A percentile compares a stretch with the other conserved stretches of the same genome.
Evolutionary conservation across 805 yeast species (phyloP).

Genomic region (Ogataea minuta): DNA sequence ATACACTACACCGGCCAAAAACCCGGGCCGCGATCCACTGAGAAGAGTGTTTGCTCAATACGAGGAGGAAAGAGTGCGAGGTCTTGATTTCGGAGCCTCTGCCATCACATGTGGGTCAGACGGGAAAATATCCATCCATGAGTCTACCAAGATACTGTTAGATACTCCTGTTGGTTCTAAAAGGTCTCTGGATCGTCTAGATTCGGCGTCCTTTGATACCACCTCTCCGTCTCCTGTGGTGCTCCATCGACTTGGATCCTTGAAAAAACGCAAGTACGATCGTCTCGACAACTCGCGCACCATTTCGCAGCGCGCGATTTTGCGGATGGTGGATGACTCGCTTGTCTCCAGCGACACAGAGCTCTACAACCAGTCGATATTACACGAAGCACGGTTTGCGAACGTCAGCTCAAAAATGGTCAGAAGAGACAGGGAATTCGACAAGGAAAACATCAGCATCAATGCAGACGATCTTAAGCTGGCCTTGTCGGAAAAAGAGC

Average conservation of each 20-base stretch:
- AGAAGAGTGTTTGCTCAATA: constrained; percentile 8
- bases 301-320: constrained; percentile 35
- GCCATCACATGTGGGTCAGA: constrained; percentile 6
- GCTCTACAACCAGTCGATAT: constrained; percentile 24
- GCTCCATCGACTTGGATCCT: constrained; percentile 13
- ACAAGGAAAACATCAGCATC: constrained; percentile 24
- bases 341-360: constrained; percentile 38
- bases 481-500: constrained; percentile 26
- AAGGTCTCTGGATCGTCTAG: constrained; percentile 16
- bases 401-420: constrained; percentile 8
- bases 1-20: constrained; percentile 5
- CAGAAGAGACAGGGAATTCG: constrained; percentile 7
- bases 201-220: constrained; percentile 12
- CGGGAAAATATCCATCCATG: constrained; percentile 6
- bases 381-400: constrained; percentile 11
- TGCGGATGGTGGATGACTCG: constrained; percentile 40
- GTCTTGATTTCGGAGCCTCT: constrained; percentile 13
- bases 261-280: constrained; percentile 28
- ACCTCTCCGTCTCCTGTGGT: constrained; percentile 19
- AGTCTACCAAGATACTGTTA: neutral
- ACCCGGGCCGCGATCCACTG: constrained; percentile 12
- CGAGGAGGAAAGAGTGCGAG: constrained; percentile 5
- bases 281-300: constrained; percentile 37
- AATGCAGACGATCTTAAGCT: constrained; percentile 31
- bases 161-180: constrained; percentile 20